Base-by-base conservation (phyloP, 805 yeast species). In the Pichia exigua region DNA sequence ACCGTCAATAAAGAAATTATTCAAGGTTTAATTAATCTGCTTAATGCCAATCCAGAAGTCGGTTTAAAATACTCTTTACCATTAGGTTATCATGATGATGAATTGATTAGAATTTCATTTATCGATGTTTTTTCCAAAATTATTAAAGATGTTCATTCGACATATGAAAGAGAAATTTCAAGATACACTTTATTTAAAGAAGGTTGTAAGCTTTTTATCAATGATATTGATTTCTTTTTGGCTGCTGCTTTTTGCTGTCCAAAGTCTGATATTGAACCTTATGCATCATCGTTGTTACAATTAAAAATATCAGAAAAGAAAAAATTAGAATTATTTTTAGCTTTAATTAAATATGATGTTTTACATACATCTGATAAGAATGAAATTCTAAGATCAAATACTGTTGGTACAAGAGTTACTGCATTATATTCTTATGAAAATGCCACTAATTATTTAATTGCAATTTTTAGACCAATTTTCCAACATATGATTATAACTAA, bases 11-110 rank as follows among this genome's bases (percentile, higher is more conserved):
- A 83, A 20, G 80, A 82, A 64, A 79, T 83, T 12, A 78, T 87
- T 49, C 69, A 72, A 22, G 81, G 87, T 21, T 71, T 88, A 47
- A 81, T 90, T 2, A 85, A 85, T 57, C 65, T 89, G 48, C 71
- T 89, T 45, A 82, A 79, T 58, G 76, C 87, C 4, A 89, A 89
- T 59, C 81, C 84, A 8, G 89, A 84, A 50, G 82, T 86, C 24
- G 95, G 96, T 9, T 69, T 89, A 59, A 81, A 80, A 48, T 80
- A 79, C 64, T 89, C 91, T 2, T 65, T 88, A 17, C 90, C 94
- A 0, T 75, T 88, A 63, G 94, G 95, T 0, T 87, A 82, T 59
- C 87, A 87, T 59, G 76, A 76, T 22, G 85, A 85, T 62, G 65
- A 70, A 15, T 75, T 81, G 49, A 82, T 87, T 28, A 71, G 94